Conservation (phyloP, 495 filamentous ascomycete genomes). For the Letharia lupina region DNA sequence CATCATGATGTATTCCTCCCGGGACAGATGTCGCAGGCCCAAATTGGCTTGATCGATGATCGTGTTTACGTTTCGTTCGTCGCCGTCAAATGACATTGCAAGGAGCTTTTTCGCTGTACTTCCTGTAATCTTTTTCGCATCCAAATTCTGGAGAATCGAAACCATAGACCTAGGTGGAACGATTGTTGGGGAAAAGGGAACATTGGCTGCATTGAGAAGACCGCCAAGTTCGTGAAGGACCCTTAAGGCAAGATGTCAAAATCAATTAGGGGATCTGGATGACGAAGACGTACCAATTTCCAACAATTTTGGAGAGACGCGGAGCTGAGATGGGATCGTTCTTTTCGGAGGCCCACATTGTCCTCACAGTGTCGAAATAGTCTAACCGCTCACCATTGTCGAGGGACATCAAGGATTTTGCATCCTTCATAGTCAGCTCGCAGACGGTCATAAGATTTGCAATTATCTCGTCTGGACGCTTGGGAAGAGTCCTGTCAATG, state of each 20-base stretch:
- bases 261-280: not conserved
- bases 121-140: slow-evolving; percentile 62
- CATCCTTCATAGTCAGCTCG: slow-evolving; percentile 73
- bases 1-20: slow-evolving; percentile 40
- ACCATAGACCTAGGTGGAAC: slow-evolving; percentile 56
- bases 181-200: slow-evolving; percentile 43
- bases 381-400: slow-evolving; percentile 75
- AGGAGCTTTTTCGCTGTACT: slow-evolving; percentile 69
- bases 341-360: not conserved
- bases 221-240: slow-evolving; percentile 85
- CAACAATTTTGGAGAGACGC: slow-evolving; percentile 17
- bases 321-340: not conserved
- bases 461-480: slow-evolving; percentile 61
- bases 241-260: slow-evolving; percentile 42
- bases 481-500: slow-evolving; percentile 52
- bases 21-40: slow-evolving; percentile 50
- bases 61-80: slow-evolving; percentile 43
- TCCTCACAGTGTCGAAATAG: slow-evolving; percentile 63
- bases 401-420: slow-evolving; percentile 66
- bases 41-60: slow-evolving; percentile 60
- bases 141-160: slow-evolving; percentile 55
- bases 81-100: slow-evolving; percentile 47
- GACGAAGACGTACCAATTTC: slow-evolving; percentile 26
- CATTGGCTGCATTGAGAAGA: slow-evolving; percentile 48
- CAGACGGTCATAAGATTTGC: slow-evolving; percentile 49